Base-by-base conservation (phyloP, 441 rosid genomes). In the Adansonia madagascariensis region DNA sequence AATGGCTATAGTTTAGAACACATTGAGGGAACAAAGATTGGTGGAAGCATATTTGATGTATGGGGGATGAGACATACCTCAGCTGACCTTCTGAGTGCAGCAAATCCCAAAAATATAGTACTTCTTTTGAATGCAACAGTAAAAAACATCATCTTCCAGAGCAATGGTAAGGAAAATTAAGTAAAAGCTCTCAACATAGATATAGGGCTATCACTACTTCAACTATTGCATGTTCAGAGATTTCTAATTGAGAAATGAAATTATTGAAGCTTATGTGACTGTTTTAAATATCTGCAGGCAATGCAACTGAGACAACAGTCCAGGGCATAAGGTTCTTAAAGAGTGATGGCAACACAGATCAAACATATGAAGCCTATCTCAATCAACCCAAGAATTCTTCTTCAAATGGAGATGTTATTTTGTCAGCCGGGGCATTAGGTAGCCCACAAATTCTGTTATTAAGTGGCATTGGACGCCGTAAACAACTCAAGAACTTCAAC, bases 361-460 rank as follows among this genome's bases (percentile, higher is more conserved):
- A 80, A 57, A 81, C 79, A 46, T 89, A 84, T 1, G 86, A 84
- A 78, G 91, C 88, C 67, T 88, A 86, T 76, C 90, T 91, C 43
- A 86, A 83, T 20, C 50, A 74, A 63, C 91, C 80, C 0, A 71
- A 78, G 56, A 80, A 84, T 47, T 83, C 81, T 12, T 70, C 78
- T n/a, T 60, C 80, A 8, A 22, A 46, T 27, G 93, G 95, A 0
- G 93, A 92, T 49, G 88, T 91, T 31, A 89, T 92, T 61, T 82
- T 92, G 73, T 82, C 95, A 8, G 92, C 95, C 71, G 95, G 97
- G 24, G 88, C 97, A 79, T 55, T 90, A 75, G 95, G 95, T 49
- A 92, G 97, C 77, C 97, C 98, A 0, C 92, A 91, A 59, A 82
- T 91, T 75, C 89, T 93, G 1, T 65, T 90, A 82, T 79, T 91